Evolutionary conservation across 495 filamentous ascomycete species (phyloP), one percentile per base, ranked within the genome.

Genomic region (Podospora anserina): DNA sequence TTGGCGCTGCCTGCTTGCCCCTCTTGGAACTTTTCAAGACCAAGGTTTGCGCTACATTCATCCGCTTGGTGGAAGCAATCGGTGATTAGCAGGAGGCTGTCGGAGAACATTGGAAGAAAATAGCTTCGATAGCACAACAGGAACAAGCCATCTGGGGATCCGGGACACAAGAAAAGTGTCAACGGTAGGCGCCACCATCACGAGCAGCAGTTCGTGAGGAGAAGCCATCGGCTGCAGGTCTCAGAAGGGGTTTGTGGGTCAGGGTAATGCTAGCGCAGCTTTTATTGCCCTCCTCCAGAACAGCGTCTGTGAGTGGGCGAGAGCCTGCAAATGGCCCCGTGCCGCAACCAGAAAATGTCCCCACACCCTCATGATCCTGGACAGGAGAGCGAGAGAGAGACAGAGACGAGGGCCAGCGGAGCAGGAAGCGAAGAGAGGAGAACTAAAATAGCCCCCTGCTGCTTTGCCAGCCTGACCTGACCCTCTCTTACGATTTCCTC

Each of bases 111-210:
- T 23, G 23, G 23, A 23, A 23, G 23, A 23, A 23, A 23, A 23
- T 23, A 13, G 9, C 15, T 16, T 49, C 39, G 6, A 49, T 16
- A 49, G 15, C 39, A 49, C 39, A 49, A 13, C 9, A 49, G 9
- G 39, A 11, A 23, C 23, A 49, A 49, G 39, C 39, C 39, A 49
- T 18, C 39, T 49, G 39, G 7, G 30, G 13, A 49, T 16, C 16
- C 7, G 26, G 26, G 16, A 18, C 13, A 20, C 56, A 59, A 59
- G 23, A 23, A 59, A 32, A 59, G 0, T 62, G 60, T 19, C 61
- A 63, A 53, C 61, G 61, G 61, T 49, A 5, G 32, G 61, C 61
- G 61, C 61, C 61, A 63, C 59, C 61, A 63, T 63, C 61, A 63
- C 61, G 61, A 63, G 61, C 61, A 63, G 61, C 27, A 63, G 61